Base-by-base conservation (phyloP, 2,329 filamentous ascomycete genomes). In the Verticillium dahliae region DNA sequence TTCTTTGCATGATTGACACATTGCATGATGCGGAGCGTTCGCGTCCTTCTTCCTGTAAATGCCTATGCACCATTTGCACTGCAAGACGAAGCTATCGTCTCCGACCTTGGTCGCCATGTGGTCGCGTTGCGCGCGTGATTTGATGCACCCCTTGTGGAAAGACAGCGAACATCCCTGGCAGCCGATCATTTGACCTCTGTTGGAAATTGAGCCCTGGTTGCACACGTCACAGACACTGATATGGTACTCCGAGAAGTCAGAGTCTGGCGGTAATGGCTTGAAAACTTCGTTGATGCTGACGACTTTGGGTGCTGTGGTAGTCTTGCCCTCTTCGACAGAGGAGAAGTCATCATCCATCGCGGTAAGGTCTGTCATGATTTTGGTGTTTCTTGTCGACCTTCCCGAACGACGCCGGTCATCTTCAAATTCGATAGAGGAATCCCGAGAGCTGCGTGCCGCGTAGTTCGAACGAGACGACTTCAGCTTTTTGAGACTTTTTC, bases 111-210 rank as follows among this genome's bases (percentile, higher is more conserved):
- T 98, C 10, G 91, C 91, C 39, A 95, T 78, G 72, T 98, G 95
- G n/a, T 97, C 92, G 63, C 95, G 84, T 13, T 73, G 79, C 59
- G 83, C 84, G 58, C 95, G 85, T 57, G 82, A 80, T 1, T 94
- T 92, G 34, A 99, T 80, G 70, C 95, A 99, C 50, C 77, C 77
- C 72, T 90, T 91, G 75, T 99, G 95, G 67, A 92, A 97, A 0
- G 90, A 83, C 57, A 88, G 80, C 1, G 89, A 92, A 72, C 95
- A 99, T 35, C 95, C 95, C 75, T 99, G 96, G 68, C 95, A 99
- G 70, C 89, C 88, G 38, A 99, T 83, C 31, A 99, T 78, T 45
- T 84, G 80, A 1, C 91, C 92, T 70, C 87, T 89, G 62, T 79
- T 81, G 1, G 76, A 73, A 27, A 81, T 78, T 9, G 83, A 82